These are phyloP conservation scores for Lentinula edodes DNA, from an alignment of 768 basidiomycete genomes.

Conservation along the genomic window DNA sequence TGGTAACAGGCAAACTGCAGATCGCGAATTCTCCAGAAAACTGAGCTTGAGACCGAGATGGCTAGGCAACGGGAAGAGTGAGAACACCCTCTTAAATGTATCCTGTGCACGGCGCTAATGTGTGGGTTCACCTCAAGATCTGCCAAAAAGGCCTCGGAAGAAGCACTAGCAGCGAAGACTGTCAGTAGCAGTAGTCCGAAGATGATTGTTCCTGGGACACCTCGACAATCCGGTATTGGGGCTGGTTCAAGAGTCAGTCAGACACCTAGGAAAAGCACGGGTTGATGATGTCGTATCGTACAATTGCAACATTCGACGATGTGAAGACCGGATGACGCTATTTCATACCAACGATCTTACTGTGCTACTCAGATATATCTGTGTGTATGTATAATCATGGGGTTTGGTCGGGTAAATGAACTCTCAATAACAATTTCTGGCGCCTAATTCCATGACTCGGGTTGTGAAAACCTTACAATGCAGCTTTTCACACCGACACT, in stretches of 20 bases:
- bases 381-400: too few relatives aligned
- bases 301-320: too few relatives aligned
- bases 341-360: too few relatives aligned
- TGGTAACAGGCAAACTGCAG: constrained; percentile 68
- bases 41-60: constrained; percentile 91
- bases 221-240: constrained; percentile 63
- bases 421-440: too few relatives aligned
- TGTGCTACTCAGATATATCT: too few relatives aligned
- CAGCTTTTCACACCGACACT: too few relatives aligned
- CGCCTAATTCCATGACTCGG: too few relatives aligned
- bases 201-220: constrained; percentile 78
- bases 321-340: too few relatives aligned
- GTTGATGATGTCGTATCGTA: constrained; percentile 38
- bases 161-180: constrained; percentile 49
- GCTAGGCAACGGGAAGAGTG: constrained; percentile 77
- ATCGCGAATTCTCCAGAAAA: constrained; percentile 86
- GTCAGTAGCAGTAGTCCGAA: constrained; percentile 49
- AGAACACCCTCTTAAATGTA: constrained; percentile 13
- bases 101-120: background rate
- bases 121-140: constrained; percentile 28
- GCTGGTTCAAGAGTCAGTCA: constrained; percentile 60
- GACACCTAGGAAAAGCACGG: constrained; percentile 70
- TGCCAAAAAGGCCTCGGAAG: constrained; percentile 59
- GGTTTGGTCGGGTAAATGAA: background rate
- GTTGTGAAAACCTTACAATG: too few relatives aligned